phyloP scores from a whole-genome alignment of 2,329 filamentous ascomycete genomes.

The Sporothrix pseudoabietina region DNA sequence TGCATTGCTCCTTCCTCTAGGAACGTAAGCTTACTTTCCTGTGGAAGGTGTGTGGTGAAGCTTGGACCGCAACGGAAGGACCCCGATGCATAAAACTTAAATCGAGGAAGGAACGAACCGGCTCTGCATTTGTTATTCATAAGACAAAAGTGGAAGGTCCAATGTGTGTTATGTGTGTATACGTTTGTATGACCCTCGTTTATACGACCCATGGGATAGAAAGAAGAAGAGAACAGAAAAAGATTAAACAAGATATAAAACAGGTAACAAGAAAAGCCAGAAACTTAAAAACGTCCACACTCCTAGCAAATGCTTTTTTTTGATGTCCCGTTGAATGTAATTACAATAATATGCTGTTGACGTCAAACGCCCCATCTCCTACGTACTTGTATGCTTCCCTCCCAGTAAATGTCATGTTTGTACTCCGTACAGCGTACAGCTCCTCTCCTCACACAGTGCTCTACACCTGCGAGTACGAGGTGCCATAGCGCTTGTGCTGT shows the following conservation, averaged over 20 bases:
- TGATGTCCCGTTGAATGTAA: constrained; percentile 5
- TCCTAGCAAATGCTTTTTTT: constrained; percentile 25
- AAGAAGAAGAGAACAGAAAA: background rate
- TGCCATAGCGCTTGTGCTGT: constrained; percentile 54
- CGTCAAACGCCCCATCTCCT: constrained; percentile 5
- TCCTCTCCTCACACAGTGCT: background rate
- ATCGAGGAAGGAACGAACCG: background rate
- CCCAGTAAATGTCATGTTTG: background rate
- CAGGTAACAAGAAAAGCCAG: background rate
- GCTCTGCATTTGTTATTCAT: background rate
- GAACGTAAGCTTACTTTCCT: background rate
- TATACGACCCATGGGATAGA: constrained; percentile 9
- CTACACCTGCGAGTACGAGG: constrained; percentile 50
- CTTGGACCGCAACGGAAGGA: background rate
- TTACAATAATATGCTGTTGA: constrained; percentile 1
- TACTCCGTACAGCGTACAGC: no score
- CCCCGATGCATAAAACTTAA: background rate
- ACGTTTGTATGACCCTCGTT: background rate
- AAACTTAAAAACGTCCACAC: constrained; percentile 6
- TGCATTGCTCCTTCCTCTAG: background rate
- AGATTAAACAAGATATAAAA: background rate
- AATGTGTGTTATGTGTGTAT: background rate
- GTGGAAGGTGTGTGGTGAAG: background rate
- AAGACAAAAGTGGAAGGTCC: background rate
- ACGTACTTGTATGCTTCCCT: background rate